Conservation (phyloP, 768 basidiomycete genomes). For the Boletus barrowsii region DNA sequence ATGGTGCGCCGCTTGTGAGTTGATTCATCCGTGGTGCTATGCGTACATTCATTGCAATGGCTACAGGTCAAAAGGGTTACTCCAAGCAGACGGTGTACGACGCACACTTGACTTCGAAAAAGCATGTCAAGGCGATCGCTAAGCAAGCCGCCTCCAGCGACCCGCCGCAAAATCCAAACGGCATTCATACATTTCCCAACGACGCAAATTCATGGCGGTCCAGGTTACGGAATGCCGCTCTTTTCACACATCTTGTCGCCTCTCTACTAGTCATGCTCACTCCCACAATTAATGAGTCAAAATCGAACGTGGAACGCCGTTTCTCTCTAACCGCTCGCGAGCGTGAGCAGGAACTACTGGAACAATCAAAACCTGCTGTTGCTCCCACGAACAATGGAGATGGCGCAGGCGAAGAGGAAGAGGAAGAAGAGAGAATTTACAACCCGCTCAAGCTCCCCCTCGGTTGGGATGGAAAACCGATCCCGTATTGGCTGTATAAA, state of each 20-base stretch:
- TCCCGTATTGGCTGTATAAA: conserved; percentile 98
- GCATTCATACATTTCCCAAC: conserved; percentile 34
- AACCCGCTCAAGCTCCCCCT: conserved; percentile 96
- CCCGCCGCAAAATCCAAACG: conserved; percentile 35
- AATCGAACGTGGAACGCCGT: conserved; percentile 93
- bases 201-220: conserved; percentile 33
- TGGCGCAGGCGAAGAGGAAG: conserved; percentile 73
- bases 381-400: conserved; percentile 42
- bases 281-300: conserved; percentile 78
- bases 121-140: conserved; percentile 87
- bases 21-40: conserved; percentile 1
- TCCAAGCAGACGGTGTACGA: conserved; percentile 98
- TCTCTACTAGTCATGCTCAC: conserved; percentile 64
- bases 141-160: conserved; percentile 54
- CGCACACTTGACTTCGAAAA: conserved; percentile 93
- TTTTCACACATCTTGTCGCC: conserved; percentile 66
- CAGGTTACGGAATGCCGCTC: conserved; percentile 63
- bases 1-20: conserved; percentile 93
- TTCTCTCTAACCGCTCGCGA: conserved; percentile 97
- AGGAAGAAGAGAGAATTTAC: conserved; percentile 95
- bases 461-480: conserved; percentile 98
- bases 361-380: conserved; percentile 55
- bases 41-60: conserved; percentile 2
- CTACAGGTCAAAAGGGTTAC: conserved; percentile 86
- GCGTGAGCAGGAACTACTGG: conserved; percentile 88